Evolutionary conservation across 1,284 basidiomycete species (phyloP), one percentile per base, ranked within the genome.

Genomic region (Macrocystidia cucumis): DNA sequence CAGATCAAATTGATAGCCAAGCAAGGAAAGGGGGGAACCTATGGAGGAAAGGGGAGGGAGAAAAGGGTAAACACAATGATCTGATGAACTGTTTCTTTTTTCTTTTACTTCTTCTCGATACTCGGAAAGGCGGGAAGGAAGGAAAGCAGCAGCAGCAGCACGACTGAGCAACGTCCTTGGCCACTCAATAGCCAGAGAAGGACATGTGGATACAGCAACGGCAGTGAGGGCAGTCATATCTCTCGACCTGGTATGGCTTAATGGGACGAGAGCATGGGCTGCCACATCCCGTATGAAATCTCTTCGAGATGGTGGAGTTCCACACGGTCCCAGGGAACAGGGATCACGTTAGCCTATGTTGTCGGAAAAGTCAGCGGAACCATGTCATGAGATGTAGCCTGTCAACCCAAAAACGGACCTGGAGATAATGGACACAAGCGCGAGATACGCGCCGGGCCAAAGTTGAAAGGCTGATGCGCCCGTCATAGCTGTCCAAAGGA

Each of bases 261-360:
- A 47, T 60, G 58, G 37, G 60, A 56, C 12, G 63, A 64, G 12
- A 72, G 54, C 65, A 70, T 69, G 29, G 69, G 80, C 51, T 81
- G 76, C 83, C 83, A 86, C 28, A 72, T 67, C 37, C 82, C 83
- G 42, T 72, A 65, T 1, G 69, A 58, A 21, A 75, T 57, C 53
- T 86, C 83, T 56, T 86, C 83, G 36, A 86, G 62, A 45, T 81
- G 74, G 49, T 82, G 78, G 24, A 86, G 62, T 39, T 80, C 67
- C 26, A 86, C 74, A 37, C 74, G 70, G 51, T 83, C 74, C 73
- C 74, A 80, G 12, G 70, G 63, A 35, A 82, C 67, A 12, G 76
- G 70, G 44, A 86, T 75, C 41, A 68, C 65, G 50, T 85, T 83
- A 8, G 74, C 63, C 78, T 67, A 17, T 13, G 23, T 19, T 11